A percentile compares a stretch with the other conserved stretches of the same genome.
Conservation (phyloP, 441 rosid species). For the Viola pubescens region DNA sequence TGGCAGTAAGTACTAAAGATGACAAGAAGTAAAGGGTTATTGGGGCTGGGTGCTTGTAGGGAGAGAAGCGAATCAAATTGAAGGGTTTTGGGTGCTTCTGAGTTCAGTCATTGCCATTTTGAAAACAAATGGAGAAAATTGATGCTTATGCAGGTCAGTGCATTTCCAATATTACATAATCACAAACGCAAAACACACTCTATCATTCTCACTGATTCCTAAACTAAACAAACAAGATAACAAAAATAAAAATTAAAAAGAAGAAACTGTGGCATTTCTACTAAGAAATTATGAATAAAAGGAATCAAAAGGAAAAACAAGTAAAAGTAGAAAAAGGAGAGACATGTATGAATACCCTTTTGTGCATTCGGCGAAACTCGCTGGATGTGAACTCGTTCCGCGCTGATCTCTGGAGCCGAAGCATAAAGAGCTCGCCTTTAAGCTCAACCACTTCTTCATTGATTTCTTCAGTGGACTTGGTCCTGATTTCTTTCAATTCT, state of each 20-base stretch:
- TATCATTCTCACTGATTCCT: too few relatives aligned
- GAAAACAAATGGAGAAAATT: too few relatives aligned
- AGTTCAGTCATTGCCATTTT: too few relatives aligned
- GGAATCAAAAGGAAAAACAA: neutral
- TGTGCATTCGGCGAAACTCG: conserved; percentile 84
- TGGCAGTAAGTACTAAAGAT: too few relatives aligned
- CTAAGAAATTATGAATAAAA: neutral
- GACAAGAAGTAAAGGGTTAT: too few relatives aligned
- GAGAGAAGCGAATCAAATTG: too few relatives aligned
- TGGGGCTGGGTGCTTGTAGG: too few relatives aligned
- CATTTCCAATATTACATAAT: too few relatives aligned
- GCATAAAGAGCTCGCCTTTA: conserved; percentile 91
- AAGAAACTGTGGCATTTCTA: too few relatives aligned
- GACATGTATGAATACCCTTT: conserved; percentile 37
- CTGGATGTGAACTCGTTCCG: conserved; percentile 88
- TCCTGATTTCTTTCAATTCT: conserved; percentile 68
- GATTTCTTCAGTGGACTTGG: conserved; percentile 59
- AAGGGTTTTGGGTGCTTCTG: too few relatives aligned
- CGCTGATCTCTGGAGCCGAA: conserved; percentile 69
- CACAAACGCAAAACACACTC: too few relatives aligned
- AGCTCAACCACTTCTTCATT: conserved; percentile 79
- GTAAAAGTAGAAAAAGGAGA: neutral
- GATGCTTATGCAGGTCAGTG: too few relatives aligned
- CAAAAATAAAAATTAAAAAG: neutral
- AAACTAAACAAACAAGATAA: neutral